Evolutionary conservation across 2,329 filamentous ascomycete genomes (phyloP), one percentile per base, ranked within the genome.

Genomic region (Pestalotiopsis sp.): DNA sequence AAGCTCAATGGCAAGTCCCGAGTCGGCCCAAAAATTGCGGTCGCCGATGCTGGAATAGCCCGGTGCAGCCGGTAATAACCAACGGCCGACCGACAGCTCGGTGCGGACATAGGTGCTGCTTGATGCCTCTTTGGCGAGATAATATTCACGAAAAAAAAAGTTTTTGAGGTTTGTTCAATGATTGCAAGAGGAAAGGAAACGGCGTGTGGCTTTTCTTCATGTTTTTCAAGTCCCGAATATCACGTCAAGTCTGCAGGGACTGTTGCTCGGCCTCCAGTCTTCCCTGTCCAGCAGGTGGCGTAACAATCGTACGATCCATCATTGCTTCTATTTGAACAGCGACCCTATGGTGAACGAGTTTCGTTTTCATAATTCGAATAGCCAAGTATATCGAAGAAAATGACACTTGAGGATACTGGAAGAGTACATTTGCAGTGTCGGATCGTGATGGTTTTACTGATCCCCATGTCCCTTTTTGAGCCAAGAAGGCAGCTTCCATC

Each of bases 251-350:
- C 56, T 22, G 24, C 24, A 59, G 24, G 56, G 56, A 35, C 56
- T 26, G 14, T 26, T 59, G 24, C 24, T 38, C 17, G 20, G 14
- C 20, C 44, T 52, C 44, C 44, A 6, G 17, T 20, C 44, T 52
- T 52, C 44, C 44, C 44, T 52, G 44, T 20, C 44, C 44, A 22
- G 17, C 17, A 24, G 22, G 52, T 65, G 62, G 64, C 55, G 64
- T 55, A 66, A 59, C 20, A 13, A 66, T 66, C 64, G 55, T 66
- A 66, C 55, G 64, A 65, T 56, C n/a, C 17, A 20, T 17, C 40
- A 44, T 44, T 44, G 40, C 40, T 22, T 13, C n/a, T 52, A 20
- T 52, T n/a, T 6, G 4, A 52, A 20, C 17, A 52, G 9, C 5
- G 14, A n/a, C 20, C 17, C 17, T 52, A 3, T 48, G 6, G 14